Evolutionary conservation across 768 basidiomycete genomes (phyloP).

Genomic region (Wakefieldia striispora): DNA sequence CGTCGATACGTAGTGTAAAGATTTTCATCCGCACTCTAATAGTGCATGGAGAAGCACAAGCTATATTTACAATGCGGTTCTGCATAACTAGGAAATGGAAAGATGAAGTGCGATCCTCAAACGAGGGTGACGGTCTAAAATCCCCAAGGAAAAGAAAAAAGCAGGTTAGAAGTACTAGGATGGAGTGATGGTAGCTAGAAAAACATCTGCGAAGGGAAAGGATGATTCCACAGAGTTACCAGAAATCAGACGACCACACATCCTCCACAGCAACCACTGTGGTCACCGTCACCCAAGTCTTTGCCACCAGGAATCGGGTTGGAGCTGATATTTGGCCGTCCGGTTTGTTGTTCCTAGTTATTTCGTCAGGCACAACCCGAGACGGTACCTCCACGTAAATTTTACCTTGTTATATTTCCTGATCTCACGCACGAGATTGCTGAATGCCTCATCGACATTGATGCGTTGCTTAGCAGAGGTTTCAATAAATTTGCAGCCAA

Average conservation of each 20-base stretch:
- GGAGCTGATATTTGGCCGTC: conserved; percentile 58
- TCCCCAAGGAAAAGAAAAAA: conserved; percentile 6
- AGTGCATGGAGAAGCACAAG: conserved; percentile 12
- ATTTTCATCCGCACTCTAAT: conserved; percentile 2
- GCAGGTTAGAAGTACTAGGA: conserved; percentile 3
- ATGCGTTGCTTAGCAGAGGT: conserved; percentile 96
- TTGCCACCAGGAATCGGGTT: conserved; percentile 42
- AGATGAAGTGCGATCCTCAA: conserved; percentile 2
- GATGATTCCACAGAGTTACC: neutral
- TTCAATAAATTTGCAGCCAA: conserved; percentile 92
- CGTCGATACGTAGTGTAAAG: conserved; percentile 2
- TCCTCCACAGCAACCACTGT: conserved; percentile 62
- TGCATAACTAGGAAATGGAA: conserved; percentile 5
- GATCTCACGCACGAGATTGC: conserved; percentile 89
- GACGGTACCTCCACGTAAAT: conserved; percentile 1
- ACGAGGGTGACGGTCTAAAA: conserved; percentile 11
- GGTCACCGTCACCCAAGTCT: conserved; percentile 51
- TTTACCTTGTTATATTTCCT: conserved; percentile 89
- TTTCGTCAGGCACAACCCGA: conserved; percentile 8
- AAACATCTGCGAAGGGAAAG: conserved; percentile 2
- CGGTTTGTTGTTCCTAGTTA: conserved; percentile 71
- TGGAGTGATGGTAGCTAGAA: conserved; percentile 3
- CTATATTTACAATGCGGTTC: conserved; percentile 26
- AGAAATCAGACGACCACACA: conserved; percentile 55
- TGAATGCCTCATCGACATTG: conserved; percentile 96